Conservation (phyloP, 306 rosid genomes). For the Corylus heterophylla region DNA sequence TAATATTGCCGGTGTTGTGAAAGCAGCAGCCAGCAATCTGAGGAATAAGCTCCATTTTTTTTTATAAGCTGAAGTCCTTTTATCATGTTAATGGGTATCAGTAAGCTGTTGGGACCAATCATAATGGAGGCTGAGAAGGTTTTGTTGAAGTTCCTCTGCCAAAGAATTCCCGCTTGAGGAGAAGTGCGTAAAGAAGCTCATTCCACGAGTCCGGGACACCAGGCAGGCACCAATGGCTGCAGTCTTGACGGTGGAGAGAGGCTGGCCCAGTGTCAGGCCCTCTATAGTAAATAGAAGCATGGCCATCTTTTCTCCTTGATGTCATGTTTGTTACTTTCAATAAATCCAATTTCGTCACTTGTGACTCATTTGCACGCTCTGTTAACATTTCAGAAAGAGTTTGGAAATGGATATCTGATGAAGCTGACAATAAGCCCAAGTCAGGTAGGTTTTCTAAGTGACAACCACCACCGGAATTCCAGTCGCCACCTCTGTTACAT, state of each 20-base stretch:
- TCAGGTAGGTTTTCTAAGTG: conserved; percentile 74
- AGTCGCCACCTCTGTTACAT: conserved; percentile 71
- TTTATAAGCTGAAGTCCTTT: conserved; percentile 5
- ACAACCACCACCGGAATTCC: conserved; percentile 92
- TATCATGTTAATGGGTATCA: neutral
- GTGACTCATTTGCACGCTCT: conserved; percentile 39
- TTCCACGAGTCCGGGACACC: conserved; percentile 97
- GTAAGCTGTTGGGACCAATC: conserved; percentile 18
- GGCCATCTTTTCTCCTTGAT: conserved; percentile 75
- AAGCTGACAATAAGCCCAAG: conserved; percentile 40
- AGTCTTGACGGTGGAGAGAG: conserved; percentile 66
- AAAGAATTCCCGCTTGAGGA: conserved; percentile 51
- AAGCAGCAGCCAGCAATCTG: conserved; percentile 6
- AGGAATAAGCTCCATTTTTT: conserved; percentile 6
- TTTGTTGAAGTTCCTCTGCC: conserved; percentile 18
- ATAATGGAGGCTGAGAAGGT: conserved; percentile 33
- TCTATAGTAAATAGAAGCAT: conserved; percentile 64
- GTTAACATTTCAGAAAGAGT: conserved; percentile 47
- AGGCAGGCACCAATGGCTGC: conserved; percentile 98
- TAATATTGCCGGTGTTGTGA: conserved; percentile 10
- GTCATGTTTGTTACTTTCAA: conserved; percentile 77
- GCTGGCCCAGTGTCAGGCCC: conserved; percentile 52
- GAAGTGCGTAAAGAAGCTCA: conserved; percentile 69
- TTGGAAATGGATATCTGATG: conserved; percentile 40
- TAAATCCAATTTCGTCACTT: conserved; percentile 47